Percentiles rank a stretch among this genome's conserved stretches.
Conservation (phyloP, 2,329 filamentous ascomycete species). For the Talaromyces sp. region DNA sequence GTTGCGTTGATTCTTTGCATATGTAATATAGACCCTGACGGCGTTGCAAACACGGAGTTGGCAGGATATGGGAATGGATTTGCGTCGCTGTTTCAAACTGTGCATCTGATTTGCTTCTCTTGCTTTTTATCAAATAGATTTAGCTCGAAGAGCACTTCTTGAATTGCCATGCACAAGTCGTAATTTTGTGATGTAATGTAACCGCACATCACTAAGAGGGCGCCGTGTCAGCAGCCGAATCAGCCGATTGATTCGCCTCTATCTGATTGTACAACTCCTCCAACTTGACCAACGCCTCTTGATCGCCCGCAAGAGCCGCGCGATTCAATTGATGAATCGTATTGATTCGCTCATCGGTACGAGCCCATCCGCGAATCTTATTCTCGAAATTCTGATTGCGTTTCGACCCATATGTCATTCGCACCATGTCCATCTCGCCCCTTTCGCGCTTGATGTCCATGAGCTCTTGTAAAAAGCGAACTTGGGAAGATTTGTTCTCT, state of each 20-base stretch:
- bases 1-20: neutral
- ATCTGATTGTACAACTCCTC: slow-evolving; percentile 36
- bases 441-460: slow-evolving; percentile 62
- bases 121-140: neutral
- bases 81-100: slow-evolving; percentile 6
- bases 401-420: slow-evolving; percentile 53
- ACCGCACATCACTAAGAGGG: neutral
- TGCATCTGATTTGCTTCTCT: neutral
- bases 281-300: slow-evolving; percentile 32
- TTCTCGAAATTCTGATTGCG: slow-evolving; percentile 32
- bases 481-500: slow-evolving; percentile 33
- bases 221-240: neutral
- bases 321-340: slow-evolving; percentile 37
- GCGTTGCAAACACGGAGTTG: slow-evolving; percentile 3
- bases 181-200: neutral
- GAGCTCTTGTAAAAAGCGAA: slow-evolving; percentile 61
- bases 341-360: slow-evolving; percentile 35
- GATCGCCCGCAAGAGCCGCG: slow-evolving; percentile 36
- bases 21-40: slow-evolving; percentile 7
- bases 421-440: slow-evolving; percentile 64
- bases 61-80: slow-evolving; percentile 1
- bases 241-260: slow-evolving; percentile 13
- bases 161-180: neutral
- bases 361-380: slow-evolving; percentile 36
- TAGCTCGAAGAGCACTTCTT: too few species aligned